A percentile compares a stretch with the other conserved stretches of the same genome.
Conservation (phyloP, 1,284 basidiomycete genomes). For the Marasmius fiardii region DNA sequence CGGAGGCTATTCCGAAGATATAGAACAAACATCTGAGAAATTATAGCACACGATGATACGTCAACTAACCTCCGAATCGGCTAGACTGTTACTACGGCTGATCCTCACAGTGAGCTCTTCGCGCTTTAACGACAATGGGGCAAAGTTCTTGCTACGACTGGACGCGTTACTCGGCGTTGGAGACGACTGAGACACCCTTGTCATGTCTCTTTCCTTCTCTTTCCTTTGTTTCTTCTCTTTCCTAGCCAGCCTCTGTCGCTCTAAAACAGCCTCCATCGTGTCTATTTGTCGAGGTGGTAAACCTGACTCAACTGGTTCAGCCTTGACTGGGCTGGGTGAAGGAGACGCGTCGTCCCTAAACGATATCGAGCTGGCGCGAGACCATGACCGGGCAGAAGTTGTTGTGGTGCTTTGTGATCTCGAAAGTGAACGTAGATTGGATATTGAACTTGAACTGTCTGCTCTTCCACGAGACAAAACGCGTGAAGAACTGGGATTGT, state of each 20-base stretch:
- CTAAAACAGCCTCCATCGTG: constrained; percentile 71
- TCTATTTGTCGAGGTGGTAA: constrained; percentile 54
- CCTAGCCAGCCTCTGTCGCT: constrained; percentile 57
- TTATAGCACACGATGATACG: constrained; percentile 22
- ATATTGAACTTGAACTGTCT: constrained; percentile 31
- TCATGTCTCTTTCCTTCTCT: constrained; percentile 38
- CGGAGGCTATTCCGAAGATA: constrained; percentile 14
- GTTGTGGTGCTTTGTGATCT: constrained; percentile 31
- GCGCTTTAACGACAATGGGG: constrained; percentile 52
- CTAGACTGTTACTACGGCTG: constrained; percentile 12
- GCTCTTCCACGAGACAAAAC: constrained; percentile 35
- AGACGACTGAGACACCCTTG: constrained; percentile 36
- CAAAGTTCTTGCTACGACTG: constrained; percentile 34
- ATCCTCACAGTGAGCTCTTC: constrained; percentile 36
- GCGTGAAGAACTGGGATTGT: constrained; percentile 41
- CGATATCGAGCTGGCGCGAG: constrained; percentile 50
- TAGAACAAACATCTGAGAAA: neutral
- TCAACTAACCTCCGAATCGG: constrained; percentile 25
- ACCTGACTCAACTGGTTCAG: constrained; percentile 47
- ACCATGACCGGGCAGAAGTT: constrained; percentile 36
- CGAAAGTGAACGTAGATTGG: constrained; percentile 33
- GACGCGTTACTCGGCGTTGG: constrained; percentile 48
- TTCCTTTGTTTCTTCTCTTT: constrained; percentile 46
- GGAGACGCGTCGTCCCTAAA: constrained; percentile 40
- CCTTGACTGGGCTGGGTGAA: constrained; percentile 57